Evolutionary conservation across 768 basidiomycete species (phyloP).

Genomic region (Exsudoporus frostii): DNA sequence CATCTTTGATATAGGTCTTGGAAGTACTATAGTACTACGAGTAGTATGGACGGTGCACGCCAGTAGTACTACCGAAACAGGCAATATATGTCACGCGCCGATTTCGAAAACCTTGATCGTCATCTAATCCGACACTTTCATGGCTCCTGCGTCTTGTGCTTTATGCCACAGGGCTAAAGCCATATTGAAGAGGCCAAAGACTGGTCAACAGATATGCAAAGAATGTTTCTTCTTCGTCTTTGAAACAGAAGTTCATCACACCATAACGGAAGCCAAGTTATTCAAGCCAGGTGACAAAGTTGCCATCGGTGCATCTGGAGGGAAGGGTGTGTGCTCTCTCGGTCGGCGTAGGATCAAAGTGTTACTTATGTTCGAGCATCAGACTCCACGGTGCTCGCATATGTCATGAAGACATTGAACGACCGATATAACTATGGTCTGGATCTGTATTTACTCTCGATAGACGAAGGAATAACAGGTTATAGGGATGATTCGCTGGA

Average conservation of each 20-base stretch:
- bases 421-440: conserved; percentile 92
- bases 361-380: conserved; percentile 2
- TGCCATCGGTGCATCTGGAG: conserved; percentile 97
- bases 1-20: conserved; percentile 38
- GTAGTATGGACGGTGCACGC: neutral
- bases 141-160: conserved; percentile 80
- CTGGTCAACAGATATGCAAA: conserved; percentile 95
- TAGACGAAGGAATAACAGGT: conserved; percentile 98
- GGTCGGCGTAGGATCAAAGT: neutral
- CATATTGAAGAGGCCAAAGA: conserved; percentile 93
- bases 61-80: conserved; percentile 5
- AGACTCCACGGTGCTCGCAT: conserved; percentile 98
- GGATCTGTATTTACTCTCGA: conserved; percentile 87
- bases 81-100: neutral
- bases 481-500: conserved; percentile 97
- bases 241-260: conserved; percentile 97
- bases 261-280: conserved; percentile 76
- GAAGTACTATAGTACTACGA: no score
- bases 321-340: conserved; percentile 67
- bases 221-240: conserved; percentile 96
- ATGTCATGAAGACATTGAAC: conserved; percentile 95
- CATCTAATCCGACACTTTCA: conserved; percentile 27
- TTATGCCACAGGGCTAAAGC: conserved; percentile 75
- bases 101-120: neutral
- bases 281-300: conserved; percentile 90